These are phyloP conservation scores for Penicillium macrosclerotiorum DNA, from an alignment of 495 filamentous ascomycete species.

Conservation along the genomic window DNA sequence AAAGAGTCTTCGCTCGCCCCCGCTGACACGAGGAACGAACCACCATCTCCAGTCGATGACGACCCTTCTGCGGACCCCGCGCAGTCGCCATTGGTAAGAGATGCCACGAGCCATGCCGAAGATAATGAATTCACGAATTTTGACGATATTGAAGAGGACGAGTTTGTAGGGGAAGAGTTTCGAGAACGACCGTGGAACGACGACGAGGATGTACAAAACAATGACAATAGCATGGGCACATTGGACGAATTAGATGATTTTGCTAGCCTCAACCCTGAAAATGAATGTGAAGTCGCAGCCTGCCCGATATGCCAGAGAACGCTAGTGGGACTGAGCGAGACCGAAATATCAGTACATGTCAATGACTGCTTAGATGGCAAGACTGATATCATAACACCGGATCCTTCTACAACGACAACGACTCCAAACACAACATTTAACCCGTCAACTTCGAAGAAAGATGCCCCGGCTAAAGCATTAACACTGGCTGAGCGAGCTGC, in stretches of 20 bases:
- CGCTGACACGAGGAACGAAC: slow-evolving; percentile 2
- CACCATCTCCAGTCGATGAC: slow-evolving; percentile 10
- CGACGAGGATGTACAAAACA: slow-evolving; percentile 17
- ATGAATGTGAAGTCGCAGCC: slow-evolving; percentile 28
- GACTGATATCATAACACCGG: slow-evolving; percentile 14
- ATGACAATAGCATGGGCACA: slow-evolving; percentile 10
- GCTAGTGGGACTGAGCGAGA: slow-evolving; percentile 57
- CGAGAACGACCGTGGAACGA: slow-evolving; percentile 36
- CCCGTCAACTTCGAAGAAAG: slow-evolving; percentile 1
- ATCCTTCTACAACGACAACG: slow-evolving; percentile 17
- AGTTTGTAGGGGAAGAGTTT: slow-evolving; percentile 40
- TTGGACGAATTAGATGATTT: slow-evolving; percentile 21
- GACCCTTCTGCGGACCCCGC: slow-evolving; percentile 33
- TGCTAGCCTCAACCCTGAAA: slow-evolving; percentile 40
- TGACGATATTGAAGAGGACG: slow-evolving; percentile 61
- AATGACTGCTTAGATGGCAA: slow-evolving; percentile 91
- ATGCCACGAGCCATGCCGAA: slow-evolving; percentile 54
- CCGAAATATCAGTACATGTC: slow-evolving; percentile 67
- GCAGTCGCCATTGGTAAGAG: slow-evolving; percentile 50
- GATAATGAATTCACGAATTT: slow-evolving; percentile 64
- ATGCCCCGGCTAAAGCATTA: slow-evolving; percentile 21
- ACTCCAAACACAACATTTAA: slow-evolving; percentile 23
- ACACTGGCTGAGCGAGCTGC: slow-evolving; percentile 64
- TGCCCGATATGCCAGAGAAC: slow-evolving; percentile 77
- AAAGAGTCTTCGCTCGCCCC: slow-evolving; percentile 9